Percentiles rank a stretch among this genome's conserved stretches.
Evolutionary conservation across 192 early-diverging fungal genomes (phyloP).

Genomic region (Backusella parvicylindrica): DNA sequence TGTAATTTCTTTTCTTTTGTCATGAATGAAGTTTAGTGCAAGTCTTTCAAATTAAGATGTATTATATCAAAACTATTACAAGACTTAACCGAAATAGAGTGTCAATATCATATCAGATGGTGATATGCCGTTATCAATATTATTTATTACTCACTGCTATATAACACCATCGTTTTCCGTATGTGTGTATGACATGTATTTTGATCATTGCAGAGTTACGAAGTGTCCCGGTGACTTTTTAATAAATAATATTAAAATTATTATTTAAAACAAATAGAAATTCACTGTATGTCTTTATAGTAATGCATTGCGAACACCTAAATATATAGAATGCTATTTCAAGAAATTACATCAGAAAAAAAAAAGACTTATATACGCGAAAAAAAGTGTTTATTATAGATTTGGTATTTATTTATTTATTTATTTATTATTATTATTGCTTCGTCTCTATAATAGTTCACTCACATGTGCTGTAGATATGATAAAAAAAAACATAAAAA

Average conservation of each 20-base stretch:
- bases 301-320: background rate
- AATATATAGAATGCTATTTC: background rate
- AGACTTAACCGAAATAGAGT: no score
- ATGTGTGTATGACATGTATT: no score
- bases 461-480: background rate
- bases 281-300: background rate
- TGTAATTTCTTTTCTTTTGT: background rate
- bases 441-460: background rate
- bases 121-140: no score
- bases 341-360: background rate
- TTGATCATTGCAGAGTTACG: background rate
- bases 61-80: no score
- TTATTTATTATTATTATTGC: no score
- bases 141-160: no score
- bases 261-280: background rate
- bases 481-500: background rate
- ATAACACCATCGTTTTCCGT: no score
- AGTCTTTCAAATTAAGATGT: no score
- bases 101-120: no score
- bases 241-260: background rate
- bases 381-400: background rate
- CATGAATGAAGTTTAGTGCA: background rate
- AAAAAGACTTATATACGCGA: no score
- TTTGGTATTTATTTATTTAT: background rate
- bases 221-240: background rate